Conservation (phyloP, 805 yeast genomes). For the Lipomyces chichibuensis region DNA sequence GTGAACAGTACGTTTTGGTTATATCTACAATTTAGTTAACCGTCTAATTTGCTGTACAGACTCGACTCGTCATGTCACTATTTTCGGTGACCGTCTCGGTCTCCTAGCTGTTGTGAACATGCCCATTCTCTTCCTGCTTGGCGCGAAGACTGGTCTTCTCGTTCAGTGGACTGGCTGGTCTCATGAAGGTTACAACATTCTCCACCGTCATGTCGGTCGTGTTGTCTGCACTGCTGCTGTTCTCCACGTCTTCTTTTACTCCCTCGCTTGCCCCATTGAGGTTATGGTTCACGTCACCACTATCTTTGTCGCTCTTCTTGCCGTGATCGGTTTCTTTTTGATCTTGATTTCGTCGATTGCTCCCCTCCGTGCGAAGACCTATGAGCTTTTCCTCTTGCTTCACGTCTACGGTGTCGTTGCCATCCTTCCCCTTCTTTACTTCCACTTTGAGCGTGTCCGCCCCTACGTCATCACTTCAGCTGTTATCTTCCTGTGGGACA, state of each 20-base stretch:
- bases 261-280: conserved; percentile 31
- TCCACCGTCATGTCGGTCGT: conserved; percentile 36
- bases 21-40: no score
- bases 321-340: conserved; percentile 29
- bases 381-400: conserved; percentile 34
- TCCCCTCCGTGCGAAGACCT: conserved; percentile 34
- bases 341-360: conserved; percentile 34
- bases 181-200: conserved; percentile 36
- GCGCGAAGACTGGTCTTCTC: conserved; percentile 36
- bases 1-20: conserved; percentile 12
- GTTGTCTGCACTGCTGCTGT: conserved; percentile 34
- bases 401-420: conserved; percentile 36
- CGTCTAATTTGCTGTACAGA: not conserved
- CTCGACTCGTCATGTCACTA: conserved; percentile 34
- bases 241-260: conserved; percentile 33
- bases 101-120: conserved; percentile 34
- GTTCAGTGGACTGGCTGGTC: conserved; percentile 38
- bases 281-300: conserved; percentile 36
- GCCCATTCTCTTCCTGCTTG: conserved; percentile 36
- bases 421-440: conserved; percentile 34
- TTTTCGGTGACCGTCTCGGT: conserved; percentile 37
- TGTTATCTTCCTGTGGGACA: conserved; percentile 35
- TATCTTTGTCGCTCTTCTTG: conserved; percentile 34
- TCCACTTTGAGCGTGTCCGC: conserved; percentile 36
- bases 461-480: conserved; percentile 36